Conservation (phyloP, 2,329 filamentous ascomycete genomes). For the Claviceps quebecensis region DNA sequence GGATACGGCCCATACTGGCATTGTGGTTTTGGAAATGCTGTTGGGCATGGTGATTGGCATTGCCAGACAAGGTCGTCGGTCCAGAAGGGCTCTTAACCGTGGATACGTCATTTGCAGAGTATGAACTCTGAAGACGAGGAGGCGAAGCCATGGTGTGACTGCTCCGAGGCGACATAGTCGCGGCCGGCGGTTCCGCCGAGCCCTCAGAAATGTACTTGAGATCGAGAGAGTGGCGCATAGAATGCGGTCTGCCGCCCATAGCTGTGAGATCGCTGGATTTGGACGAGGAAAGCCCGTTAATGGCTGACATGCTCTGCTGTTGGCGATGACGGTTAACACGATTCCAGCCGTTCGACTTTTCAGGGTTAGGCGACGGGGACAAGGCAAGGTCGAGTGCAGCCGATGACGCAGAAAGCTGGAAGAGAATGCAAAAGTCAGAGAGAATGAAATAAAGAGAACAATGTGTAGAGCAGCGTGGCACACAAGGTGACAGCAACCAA, state of each 20-base stretch:
- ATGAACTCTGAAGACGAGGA: constrained; percentile 72
- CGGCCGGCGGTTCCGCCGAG: constrained; percentile 22
- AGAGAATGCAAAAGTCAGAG: constrained; percentile 21
- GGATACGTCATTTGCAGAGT: constrained; percentile 78
- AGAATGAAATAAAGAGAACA: constrained; percentile 11
- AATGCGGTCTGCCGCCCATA: constrained; percentile 32
- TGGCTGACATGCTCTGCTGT: constrained; percentile 41
- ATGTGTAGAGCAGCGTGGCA: constrained; percentile 4
- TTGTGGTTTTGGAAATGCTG: constrained; percentile 65
- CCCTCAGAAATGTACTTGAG: constrained; percentile 36
- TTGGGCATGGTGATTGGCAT: constrained; percentile 45
- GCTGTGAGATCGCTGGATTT: constrained; percentile 32
- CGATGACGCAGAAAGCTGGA: constrained; percentile 66
- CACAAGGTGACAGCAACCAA: not conserved
- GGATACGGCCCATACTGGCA: constrained; percentile 67
- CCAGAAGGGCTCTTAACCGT: constrained; percentile 60
- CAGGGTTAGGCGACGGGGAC: constrained; percentile 50
- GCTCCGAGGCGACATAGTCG: constrained; percentile 31
- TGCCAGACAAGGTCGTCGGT: constrained; percentile 26
- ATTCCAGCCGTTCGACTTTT: constrained; percentile 40
- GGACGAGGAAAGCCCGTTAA: constrained; percentile 26
- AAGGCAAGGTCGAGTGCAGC: constrained; percentile 68
- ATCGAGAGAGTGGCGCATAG: constrained; percentile 45
- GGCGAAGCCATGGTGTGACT: constrained; percentile 44
- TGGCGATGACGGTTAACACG: constrained; percentile 55